A percentile compares a stretch with the other conserved stretches of the same genome.
Conservation (phyloP, 257 asterid genomes). For the Solanum phureja region DNA sequence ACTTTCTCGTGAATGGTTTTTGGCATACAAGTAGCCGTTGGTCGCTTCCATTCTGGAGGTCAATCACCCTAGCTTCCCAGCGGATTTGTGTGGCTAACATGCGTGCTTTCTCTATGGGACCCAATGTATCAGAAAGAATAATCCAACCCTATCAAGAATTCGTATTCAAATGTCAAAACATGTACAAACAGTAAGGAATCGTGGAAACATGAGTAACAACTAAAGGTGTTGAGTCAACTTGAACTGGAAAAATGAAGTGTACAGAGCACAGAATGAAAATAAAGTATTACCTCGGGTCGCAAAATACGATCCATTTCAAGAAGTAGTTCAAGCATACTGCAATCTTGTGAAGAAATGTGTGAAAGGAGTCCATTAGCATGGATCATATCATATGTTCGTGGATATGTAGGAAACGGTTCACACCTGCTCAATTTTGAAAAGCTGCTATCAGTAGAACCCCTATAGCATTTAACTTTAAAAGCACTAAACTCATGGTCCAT, state of each 20-base stretch:
- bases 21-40: slow-evolving; percentile 79
- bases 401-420: slow-evolving; percentile 92
- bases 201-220: background rate
- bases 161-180: background rate
- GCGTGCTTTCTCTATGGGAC: slow-evolving; percentile 51
- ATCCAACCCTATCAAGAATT: slow-evolving; percentile 70
- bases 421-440: slow-evolving; percentile 44
- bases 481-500: background rate
- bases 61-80: slow-evolving; percentile 90
- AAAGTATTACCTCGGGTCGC: slow-evolving; percentile 70
- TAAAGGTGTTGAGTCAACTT: background rate
- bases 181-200: background rate
- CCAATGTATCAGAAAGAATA: slow-evolving; percentile 57
- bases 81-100: slow-evolving; percentile 57
- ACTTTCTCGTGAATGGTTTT: slow-evolving; percentile 76
- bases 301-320: slow-evolving; percentile 87
- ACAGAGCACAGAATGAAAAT: background rate
- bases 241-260: background rate
- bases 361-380: slow-evolving; percentile 72
- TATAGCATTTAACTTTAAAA: background rate
- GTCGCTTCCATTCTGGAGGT: slow-evolving; percentile 78
- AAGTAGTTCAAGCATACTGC: slow-evolving; percentile 48
- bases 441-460: background rate
- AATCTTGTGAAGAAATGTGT: slow-evolving; percentile 33
- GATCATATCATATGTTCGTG: slow-evolving; percentile 88